These are phyloP conservation scores for Arctium lappa DNA, from an alignment of 129 eudicot genomes.

Conservation along the genomic window DNA sequence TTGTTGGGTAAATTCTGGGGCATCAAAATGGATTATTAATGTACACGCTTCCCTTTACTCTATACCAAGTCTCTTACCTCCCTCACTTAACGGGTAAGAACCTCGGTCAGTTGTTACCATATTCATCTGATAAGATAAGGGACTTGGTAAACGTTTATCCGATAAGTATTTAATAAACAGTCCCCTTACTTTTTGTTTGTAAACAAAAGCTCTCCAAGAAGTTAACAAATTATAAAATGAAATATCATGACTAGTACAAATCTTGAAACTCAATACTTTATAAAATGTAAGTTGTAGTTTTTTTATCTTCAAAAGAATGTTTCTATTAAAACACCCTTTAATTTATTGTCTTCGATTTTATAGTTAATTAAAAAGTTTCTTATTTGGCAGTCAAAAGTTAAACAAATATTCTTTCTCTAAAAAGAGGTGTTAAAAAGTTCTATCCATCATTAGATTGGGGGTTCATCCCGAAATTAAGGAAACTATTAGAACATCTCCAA, in stretches of 20 bases:
- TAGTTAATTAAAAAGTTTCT: neutral
- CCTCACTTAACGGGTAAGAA: neutral
- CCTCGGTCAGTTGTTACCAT: no score
- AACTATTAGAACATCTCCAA: neutral
- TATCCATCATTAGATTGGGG: neutral
- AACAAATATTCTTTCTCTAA: neutral
- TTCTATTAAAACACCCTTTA: neutral
- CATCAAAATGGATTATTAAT: no score
- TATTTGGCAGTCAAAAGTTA: conserved; percentile 2
- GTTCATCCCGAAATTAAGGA: conserved; percentile 8
- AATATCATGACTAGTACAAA: conserved; percentile 12
- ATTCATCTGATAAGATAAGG: neutral
- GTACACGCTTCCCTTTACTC: no score
- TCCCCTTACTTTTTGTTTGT: neutral
- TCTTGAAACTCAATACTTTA: conserved; percentile 12
- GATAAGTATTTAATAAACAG: neutral
- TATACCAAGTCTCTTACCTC: no score
- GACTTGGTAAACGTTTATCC: neutral
- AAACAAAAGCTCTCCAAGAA: conserved; percentile 3
- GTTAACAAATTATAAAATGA: neutral
- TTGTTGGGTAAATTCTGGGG: no score
- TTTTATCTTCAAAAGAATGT: no score
- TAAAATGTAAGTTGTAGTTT: no score
- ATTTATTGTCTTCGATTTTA: neutral
- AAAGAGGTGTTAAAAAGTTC: neutral